phyloP scores from a whole-genome alignment of 352 stramenopile genomes.

The Phytophthora sansomeana region DNA sequence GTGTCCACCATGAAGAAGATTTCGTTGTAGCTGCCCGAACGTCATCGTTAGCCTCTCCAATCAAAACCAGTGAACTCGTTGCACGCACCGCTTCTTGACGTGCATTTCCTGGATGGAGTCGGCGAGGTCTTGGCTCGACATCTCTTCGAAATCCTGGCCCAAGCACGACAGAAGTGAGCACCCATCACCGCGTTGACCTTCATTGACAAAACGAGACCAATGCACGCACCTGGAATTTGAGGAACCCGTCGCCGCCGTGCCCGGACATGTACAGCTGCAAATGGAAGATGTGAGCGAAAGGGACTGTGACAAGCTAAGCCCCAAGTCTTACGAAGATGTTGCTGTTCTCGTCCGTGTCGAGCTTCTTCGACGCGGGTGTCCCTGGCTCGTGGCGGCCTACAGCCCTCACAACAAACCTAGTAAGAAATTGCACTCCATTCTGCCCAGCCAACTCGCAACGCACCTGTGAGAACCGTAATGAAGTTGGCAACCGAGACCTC shows the following conservation, averaged over 20 bases:
- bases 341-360: slow-evolving; percentile 90
- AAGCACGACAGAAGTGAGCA: slow-evolving; percentile 16
- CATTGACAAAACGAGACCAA: slow-evolving; percentile 5
- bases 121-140: slow-evolving; percentile 95
- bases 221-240: slow-evolving; percentile 95
- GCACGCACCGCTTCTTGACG: slow-evolving; percentile 83
- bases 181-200: slow-evolving; percentile 15
- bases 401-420: not conserved
- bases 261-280: slow-evolving; percentile 91
- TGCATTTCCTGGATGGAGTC: slow-evolving; percentile 95
- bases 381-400: slow-evolving; percentile 86
- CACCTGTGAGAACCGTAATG: slow-evolving; percentile 93
- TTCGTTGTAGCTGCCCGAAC: slow-evolving; percentile 86
- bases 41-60: not conserved
- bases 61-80: not conserved
- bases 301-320: slow-evolving; percentile 43
- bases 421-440: not conserved
- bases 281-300: slow-evolving; percentile 19
- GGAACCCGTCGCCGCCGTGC: slow-evolving; percentile 97
- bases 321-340: slow-evolving; percentile 82
- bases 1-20: slow-evolving; percentile 99
- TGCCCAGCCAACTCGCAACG: not conserved
- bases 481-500: slow-evolving; percentile 98
- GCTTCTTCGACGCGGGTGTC: slow-evolving; percentile 90
- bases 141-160: slow-evolving; percentile 94